Conservation (phyloP, 805 yeast species). For the Suhomyces prunicola region DNA sequence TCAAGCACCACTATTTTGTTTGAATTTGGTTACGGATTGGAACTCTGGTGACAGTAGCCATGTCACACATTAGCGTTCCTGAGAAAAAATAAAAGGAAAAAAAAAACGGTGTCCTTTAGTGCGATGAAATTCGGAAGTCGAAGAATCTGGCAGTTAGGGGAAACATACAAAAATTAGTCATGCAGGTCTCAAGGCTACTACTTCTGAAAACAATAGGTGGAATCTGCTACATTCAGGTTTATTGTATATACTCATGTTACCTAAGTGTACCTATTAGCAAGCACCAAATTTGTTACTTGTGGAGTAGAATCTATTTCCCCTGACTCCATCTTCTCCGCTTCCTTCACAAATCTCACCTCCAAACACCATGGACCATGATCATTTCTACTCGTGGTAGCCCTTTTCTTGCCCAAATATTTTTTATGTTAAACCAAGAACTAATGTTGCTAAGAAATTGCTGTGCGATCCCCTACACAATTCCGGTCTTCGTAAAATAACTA, state of each 20-base stretch:
- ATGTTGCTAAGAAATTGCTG: background rate
- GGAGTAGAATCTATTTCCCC: background rate
- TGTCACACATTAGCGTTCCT: background rate
- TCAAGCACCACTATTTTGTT: background rate
- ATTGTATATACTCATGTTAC: background rate
- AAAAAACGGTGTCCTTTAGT: background rate
- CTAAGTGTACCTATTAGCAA: background rate
- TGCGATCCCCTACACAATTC: background rate
- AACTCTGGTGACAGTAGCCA: background rate
- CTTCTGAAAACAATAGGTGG: background rate
- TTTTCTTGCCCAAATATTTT: background rate
- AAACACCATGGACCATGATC: background rate
- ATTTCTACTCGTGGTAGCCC: background rate
- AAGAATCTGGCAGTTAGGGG: background rate
- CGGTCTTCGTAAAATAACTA: background rate
- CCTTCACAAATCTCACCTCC: background rate
- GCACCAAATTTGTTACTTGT: background rate
- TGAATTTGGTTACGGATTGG: background rate
- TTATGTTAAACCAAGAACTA: background rate
- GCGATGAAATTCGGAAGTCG: background rate
- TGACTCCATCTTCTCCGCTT: background rate
- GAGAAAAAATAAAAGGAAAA: background rate
- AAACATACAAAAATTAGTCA: background rate
- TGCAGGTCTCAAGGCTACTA: background rate
- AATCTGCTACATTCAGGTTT: background rate